These are phyloP conservation scores for Fusarium coicis DNA, from an alignment of 2,329 filamentous ascomycete species.

Conservation along the genomic window DNA sequence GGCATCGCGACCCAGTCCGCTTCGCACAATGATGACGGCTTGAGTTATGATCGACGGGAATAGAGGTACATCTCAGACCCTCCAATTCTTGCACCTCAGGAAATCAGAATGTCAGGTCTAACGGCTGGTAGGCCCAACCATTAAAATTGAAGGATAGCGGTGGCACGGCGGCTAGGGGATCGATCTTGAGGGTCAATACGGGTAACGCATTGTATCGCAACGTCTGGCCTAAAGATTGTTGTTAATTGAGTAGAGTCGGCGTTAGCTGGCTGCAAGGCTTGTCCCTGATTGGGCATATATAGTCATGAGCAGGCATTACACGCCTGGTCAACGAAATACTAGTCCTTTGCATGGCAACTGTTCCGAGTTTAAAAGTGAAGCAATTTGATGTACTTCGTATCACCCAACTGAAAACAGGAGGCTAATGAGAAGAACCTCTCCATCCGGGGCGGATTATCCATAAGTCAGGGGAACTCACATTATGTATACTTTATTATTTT, in stretches of 20 bases:
- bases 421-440: background rate
- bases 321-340: slow-evolving; percentile 43
- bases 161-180: slow-evolving; percentile 40
- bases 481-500: background rate
- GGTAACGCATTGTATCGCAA: slow-evolving; percentile 6
- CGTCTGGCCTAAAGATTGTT: slow-evolving; percentile 35
- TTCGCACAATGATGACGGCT: slow-evolving; percentile 74
- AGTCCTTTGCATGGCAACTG: slow-evolving; percentile 39
- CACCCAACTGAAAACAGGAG: background rate
- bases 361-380: slow-evolving; percentile 8
- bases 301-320: slow-evolving; percentile 37
- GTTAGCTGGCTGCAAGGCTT: slow-evolving; percentile 37
- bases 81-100: slow-evolving; percentile 20
- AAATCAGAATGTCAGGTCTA: slow-evolving; percentile 36
- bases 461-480: background rate
- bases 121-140: slow-evolving; percentile 41
- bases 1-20: slow-evolving; percentile 72
- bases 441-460: background rate
- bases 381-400: background rate
- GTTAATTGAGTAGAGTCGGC: slow-evolving; percentile 42
- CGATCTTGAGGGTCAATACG: slow-evolving; percentile 33
- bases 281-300: slow-evolving; percentile 19
- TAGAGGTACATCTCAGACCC: slow-evolving; percentile 43
- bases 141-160: slow-evolving; percentile 42
- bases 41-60: slow-evolving; percentile 56